Conservation (phyloP, 768 basidiomycete genomes). For the Pholiota molesta region DNA sequence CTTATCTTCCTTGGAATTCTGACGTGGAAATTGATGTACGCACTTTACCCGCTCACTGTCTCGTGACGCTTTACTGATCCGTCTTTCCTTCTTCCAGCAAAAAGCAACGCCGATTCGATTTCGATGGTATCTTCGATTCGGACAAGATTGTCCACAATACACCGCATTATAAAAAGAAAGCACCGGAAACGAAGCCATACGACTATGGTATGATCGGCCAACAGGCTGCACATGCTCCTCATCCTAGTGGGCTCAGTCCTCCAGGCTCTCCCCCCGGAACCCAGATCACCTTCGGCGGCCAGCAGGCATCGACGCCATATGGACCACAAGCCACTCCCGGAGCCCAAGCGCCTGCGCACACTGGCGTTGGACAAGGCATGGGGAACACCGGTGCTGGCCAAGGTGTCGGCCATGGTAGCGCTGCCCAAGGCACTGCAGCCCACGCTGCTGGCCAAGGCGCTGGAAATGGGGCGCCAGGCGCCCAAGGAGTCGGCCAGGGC, state of each 20-base stretch:
- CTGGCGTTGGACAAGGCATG: neutral
- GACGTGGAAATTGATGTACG: constrained; percentile 30
- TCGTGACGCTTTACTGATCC: neutral
- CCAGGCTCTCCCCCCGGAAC: constrained; percentile 40
- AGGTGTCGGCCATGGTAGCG: constrained; percentile 1
- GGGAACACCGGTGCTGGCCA: neutral
- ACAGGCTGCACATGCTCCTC: constrained; percentile 12
- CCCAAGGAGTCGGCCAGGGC: constrained; percentile 1
- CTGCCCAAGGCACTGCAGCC: neutral
- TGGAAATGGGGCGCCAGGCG: neutral
- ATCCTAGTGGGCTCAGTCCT: constrained; percentile 21
- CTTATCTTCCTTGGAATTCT: constrained; percentile 26
- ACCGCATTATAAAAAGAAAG: constrained; percentile 20
- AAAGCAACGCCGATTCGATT: constrained; percentile 26
- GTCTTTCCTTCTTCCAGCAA: constrained; percentile 19
- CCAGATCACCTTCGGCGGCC: constrained; percentile 32
- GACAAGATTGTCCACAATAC: constrained; percentile 17
- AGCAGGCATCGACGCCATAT: constrained; percentile 2
- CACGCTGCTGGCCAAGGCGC: neutral
- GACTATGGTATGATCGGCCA: constrained; percentile 7
- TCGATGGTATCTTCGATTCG: constrained; percentile 29
- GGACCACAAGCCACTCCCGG: neutral
- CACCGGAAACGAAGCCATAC: constrained; percentile 36
- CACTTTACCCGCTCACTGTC: neutral
- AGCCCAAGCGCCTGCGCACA: neutral